These are phyloP conservation scores for Aspergillus sp. DNA, from an alignment of 2,329 filamentous ascomycete genomes.

Conservation along the genomic window DNA sequence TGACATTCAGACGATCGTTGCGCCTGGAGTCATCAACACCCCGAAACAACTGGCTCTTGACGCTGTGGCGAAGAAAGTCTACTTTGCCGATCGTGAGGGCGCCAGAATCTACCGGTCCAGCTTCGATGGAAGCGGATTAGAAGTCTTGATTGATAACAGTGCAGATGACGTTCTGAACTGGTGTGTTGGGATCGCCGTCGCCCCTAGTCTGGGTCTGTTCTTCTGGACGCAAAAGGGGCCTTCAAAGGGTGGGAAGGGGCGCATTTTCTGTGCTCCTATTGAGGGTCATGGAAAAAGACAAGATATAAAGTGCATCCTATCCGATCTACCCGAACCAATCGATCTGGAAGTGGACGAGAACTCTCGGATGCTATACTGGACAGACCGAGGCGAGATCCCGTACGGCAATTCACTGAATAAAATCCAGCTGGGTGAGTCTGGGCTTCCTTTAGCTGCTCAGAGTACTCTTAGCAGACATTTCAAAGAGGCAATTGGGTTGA, in stretches of 20 bases:
- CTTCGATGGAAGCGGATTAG: no score
- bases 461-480: constrained; percentile 29
- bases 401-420: constrained; percentile 51
- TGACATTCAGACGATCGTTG: constrained; percentile 41
- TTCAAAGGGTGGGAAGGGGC: constrained; percentile 47
- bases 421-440: constrained; percentile 14
- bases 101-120: constrained; percentile 8
- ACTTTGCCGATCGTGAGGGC: constrained; percentile 43
- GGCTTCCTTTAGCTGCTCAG: constrained; percentile 6
- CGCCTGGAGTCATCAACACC: constrained; percentile 45
- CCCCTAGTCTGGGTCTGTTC: constrained; percentile 39
- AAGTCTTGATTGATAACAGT: constrained; percentile 37
- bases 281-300: constrained; percentile 33
- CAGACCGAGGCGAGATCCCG: constrained; percentile 56
- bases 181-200: constrained; percentile 55
- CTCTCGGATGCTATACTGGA: constrained; percentile 52
- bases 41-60: constrained; percentile 39
- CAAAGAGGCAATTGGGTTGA: constrained; percentile 46
- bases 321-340: constrained; percentile 51
- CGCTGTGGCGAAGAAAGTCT: constrained; percentile 24
- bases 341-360: constrained; percentile 53
- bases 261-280: constrained; percentile 50
- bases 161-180: constrained; percentile 37
- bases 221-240: constrained; percentile 60
- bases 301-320: constrained; percentile 42